These are phyloP conservation scores for Clavispora carvajalis DNA, from an alignment of 805 yeast species.

Conservation along the genomic window DNA sequence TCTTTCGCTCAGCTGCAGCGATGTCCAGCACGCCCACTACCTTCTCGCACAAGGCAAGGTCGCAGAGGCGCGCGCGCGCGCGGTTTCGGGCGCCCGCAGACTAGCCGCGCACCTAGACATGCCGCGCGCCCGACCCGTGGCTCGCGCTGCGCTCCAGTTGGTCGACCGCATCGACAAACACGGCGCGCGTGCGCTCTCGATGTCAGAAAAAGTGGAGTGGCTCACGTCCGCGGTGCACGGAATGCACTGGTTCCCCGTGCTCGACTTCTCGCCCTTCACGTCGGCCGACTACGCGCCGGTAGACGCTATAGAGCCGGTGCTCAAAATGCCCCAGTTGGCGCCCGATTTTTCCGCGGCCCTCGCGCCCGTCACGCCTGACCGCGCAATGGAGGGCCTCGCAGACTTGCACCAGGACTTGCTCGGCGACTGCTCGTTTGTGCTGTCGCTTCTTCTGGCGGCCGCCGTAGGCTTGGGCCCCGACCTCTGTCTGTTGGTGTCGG, in stretches of 20 bases:
- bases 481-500: constrained; percentile 18
- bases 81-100: not conserved
- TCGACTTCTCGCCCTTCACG: constrained; percentile 3
- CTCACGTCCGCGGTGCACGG: constrained; percentile 12
- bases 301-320: not conserved
- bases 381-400: constrained; percentile 1
- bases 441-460: constrained; percentile 53
- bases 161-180: constrained; percentile 4
- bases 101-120: not conserved
- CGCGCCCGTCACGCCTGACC: constrained; percentile 3
- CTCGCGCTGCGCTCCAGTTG: constrained; percentile 8
- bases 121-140: constrained; percentile 2
- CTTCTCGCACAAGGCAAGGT: constrained; percentile 7
- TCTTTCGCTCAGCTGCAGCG: constrained; percentile 1
- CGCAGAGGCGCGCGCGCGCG: constrained; percentile 3
- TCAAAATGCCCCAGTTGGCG: constrained; percentile 4
- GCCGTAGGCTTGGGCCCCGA: constrained; percentile 10
- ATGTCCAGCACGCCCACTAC: constrained; percentile 10
- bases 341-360: constrained; percentile 1
- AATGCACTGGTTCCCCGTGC: constrained; percentile 13
- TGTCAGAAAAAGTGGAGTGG: constrained; percentile 14
- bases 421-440: constrained; percentile 74
- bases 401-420: constrained; percentile 44
- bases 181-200: constrained; percentile 9
- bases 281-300: constrained; percentile 7